Percentiles rank a stretch among this genome's conserved stretches.
phyloP scores from a whole-genome alignment of 768 basidiomycete species.

The Dioszegia aurantiaca region DNA sequence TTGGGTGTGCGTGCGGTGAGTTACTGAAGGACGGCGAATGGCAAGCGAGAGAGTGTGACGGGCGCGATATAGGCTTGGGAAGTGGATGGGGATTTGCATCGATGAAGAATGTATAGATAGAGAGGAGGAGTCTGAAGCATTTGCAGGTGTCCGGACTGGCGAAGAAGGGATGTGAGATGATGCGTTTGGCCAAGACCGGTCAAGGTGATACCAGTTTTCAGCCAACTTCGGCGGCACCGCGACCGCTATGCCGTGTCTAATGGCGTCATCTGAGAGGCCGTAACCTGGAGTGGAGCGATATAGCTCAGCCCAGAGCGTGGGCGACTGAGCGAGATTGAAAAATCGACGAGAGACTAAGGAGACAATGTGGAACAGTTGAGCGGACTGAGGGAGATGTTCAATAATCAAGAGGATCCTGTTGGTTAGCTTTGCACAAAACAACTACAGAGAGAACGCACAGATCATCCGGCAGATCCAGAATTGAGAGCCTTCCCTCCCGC shows the following conservation, averaged over 20 bases:
- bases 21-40: constrained; percentile 9
- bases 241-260: background rate
- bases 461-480: constrained; percentile 34
- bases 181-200: no score
- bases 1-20: background rate
- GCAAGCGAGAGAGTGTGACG: constrained; percentile 6
- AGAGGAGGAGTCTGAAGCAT: no score
- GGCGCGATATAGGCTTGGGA: constrained; percentile 33
- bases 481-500: background rate
- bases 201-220: no score
- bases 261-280: background rate
- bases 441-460: constrained; percentile 23
- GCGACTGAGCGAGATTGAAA: constrained; percentile 24
- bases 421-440: background rate
- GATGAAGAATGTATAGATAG: background rate
- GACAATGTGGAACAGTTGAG: constrained; percentile 15
- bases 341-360: constrained; percentile 26
- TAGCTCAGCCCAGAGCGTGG: constrained; percentile 25
- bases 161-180: no score
- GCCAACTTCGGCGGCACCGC: background rate
- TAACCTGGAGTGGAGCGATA: constrained; percentile 19
- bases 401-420: constrained; percentile 31
- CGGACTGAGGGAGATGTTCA: constrained; percentile 25
- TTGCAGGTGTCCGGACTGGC: background rate
- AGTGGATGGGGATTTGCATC: constrained; percentile 29